Conservation (phyloP, 768 basidiomycete genomes). For the Termitomyces sp. region DNA sequence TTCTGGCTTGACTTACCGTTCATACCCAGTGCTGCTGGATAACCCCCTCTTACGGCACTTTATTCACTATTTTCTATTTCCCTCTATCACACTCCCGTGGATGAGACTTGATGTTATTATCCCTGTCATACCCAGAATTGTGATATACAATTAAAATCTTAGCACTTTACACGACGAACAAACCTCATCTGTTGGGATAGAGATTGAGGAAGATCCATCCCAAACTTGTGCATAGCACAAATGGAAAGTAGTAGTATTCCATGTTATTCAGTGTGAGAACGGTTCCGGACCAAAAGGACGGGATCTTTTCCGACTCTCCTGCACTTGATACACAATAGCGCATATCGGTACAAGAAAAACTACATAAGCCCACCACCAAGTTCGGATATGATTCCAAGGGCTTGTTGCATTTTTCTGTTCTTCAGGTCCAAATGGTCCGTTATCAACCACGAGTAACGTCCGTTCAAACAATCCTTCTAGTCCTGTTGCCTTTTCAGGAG, state of each 20-base stretch:
- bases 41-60: constrained; percentile 6
- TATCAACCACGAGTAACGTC: constrained; percentile 49
- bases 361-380: constrained; percentile 31
- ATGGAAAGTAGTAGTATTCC: neutral
- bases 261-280: constrained; percentile 4
- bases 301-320: constrained; percentile 10
- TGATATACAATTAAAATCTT: neutral
- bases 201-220: neutral
- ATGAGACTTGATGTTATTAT: neutral
- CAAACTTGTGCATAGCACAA: neutral
- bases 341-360: constrained; percentile 22
- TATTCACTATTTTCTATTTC: neutral
- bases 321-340: constrained; percentile 20
- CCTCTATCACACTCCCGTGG: neutral
- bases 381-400: constrained; percentile 18
- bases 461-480: constrained; percentile 64
- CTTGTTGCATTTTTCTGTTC: neutral
- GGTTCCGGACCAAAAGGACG: constrained; percentile 1
- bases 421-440: constrained; percentile 15
- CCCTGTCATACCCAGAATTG: constrained; percentile 9
- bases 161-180: neutral
- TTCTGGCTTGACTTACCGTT: constrained; percentile 7
- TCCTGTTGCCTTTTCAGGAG: constrained; percentile 74
- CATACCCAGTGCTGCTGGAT: constrained; percentile 23
- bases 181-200: neutral